These are phyloP conservation scores for Phlebopus sp. DNA, from an alignment of 1,284 basidiomycete genomes.

Conservation along the genomic window DNA sequence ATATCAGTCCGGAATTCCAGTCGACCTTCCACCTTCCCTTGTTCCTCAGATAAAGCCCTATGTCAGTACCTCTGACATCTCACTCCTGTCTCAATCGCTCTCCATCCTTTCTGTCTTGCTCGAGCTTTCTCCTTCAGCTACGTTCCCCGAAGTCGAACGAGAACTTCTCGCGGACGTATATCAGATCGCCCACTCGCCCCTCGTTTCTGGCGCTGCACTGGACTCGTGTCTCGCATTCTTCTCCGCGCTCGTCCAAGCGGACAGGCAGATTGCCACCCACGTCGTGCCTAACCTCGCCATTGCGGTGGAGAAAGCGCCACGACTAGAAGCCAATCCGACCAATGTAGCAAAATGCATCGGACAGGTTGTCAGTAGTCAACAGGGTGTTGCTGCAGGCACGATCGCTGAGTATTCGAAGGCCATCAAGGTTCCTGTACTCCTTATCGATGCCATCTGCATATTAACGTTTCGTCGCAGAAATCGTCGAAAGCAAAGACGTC, in stretches of 20 bases:
- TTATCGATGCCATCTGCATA: not conserved
- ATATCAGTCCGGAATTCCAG: slow-evolving; percentile 63
- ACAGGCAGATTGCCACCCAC: slow-evolving; percentile 76
- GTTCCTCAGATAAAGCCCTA: slow-evolving; percentile 75
- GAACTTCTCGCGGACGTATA: slow-evolving; percentile 71
- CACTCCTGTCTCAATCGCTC: slow-evolving; percentile 75
- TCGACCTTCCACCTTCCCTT: slow-evolving; percentile 58
- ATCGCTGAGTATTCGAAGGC: slow-evolving; percentile 79
- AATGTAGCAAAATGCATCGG: slow-evolving; percentile 86
- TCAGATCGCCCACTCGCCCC: slow-evolving; percentile 71
- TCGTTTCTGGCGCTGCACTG: slow-evolving; percentile 70
- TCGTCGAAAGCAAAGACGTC: slow-evolving; percentile 64
- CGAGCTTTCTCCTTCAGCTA: slow-evolving; percentile 58
- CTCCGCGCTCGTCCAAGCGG: slow-evolving; percentile 75
- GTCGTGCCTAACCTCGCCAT: slow-evolving; percentile 70
- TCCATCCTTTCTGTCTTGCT: slow-evolving; percentile 71
- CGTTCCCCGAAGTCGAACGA: slow-evolving; percentile 71
- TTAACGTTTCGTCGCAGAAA: slow-evolving; percentile 37
- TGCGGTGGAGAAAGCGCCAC: slow-evolving; percentile 55
- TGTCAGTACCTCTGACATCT: slow-evolving; percentile 70
- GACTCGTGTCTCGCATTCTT: slow-evolving; percentile 85
- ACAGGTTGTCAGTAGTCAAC: slow-evolving; percentile 69
- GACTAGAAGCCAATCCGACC: slow-evolving; percentile 50
- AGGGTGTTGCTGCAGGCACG: slow-evolving; percentile 70
- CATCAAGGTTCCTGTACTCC: slow-evolving; percentile 53